A percentile compares a stretch with the other conserved stretches of the same genome.
Evolutionary conservation across 2,329 filamentous ascomycete species (phyloP).

Genomic region (Aspergillus sp.): DNA sequence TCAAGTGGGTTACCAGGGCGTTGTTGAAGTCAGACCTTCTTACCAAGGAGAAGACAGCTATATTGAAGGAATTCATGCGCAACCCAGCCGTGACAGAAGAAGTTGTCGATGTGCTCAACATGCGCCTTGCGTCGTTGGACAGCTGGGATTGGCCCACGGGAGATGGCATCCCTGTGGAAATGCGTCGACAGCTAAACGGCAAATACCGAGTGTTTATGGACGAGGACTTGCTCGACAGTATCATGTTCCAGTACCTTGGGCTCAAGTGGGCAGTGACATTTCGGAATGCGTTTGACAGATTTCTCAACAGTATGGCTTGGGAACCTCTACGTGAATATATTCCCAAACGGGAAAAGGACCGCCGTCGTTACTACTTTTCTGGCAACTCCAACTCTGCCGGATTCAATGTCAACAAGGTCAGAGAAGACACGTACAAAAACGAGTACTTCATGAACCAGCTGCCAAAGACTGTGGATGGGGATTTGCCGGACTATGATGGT

Average conservation of each 20-base stretch:
- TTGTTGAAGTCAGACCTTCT: slow-evolving; percentile 46
- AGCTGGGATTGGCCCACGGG: slow-evolving; percentile 45
- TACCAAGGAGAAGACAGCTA: slow-evolving; percentile 43
- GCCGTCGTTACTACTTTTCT: slow-evolving; percentile 43
- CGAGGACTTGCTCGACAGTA: slow-evolving; percentile 49
- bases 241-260: slow-evolving; percentile 49
- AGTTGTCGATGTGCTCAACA: slow-evolving; percentile 50
- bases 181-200: slow-evolving; percentile 48
- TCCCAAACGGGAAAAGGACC: slow-evolving; percentile 31
- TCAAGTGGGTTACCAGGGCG: slow-evolving; percentile 42
- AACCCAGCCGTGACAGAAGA: slow-evolving; percentile 45
- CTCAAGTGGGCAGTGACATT: slow-evolving; percentile 45
- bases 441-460: slow-evolving; percentile 52
- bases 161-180: slow-evolving; percentile 40
- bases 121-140: slow-evolving; percentile 44
- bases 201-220: slow-evolving; percentile 54
- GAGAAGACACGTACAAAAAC: slow-evolving; percentile 31
- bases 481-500: slow-evolving; percentile 34
- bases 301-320: slow-evolving; percentile 38
- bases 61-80: slow-evolving; percentile 44
- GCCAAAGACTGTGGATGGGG: slow-evolving; percentile 34
- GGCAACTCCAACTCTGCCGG: slow-evolving; percentile 5
- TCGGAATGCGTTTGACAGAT: slow-evolving; percentile 32
- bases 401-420: slow-evolving; percentile 23
- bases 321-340: slow-evolving; percentile 24